Base-by-base conservation (phyloP, 2,329 filamentous ascomycete species). In the Pseudocercospora musae region DNA sequence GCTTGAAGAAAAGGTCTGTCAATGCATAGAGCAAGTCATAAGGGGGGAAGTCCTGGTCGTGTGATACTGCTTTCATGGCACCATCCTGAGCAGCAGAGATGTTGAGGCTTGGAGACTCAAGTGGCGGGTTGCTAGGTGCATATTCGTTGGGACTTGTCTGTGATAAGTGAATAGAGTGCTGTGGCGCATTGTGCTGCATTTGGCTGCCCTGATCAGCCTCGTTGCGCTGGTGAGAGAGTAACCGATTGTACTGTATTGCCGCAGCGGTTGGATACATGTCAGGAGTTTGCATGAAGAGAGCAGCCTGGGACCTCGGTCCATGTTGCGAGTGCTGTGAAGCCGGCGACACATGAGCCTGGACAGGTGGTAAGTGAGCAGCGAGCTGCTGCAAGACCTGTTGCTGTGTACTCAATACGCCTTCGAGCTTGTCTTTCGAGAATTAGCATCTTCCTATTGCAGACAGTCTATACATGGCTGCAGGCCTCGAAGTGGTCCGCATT, bases 1-100 rank as follows among this genome's bases (percentile, higher is more conserved):
- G 84, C 68, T 85, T 86, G 76, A 87, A 87, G 73, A 85, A 87
- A 7, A 87, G 75, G 63, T 87, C 84, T 15, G 85, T 84, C 1
- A 87, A 75, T 2, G 81, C 83, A 63, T 86, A 87, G 3, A 87
- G 73, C 11, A 87, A 77, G 65, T 87, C 85, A 64, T 86, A 85
- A 0, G 85, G 84, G 2, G 85, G 85, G 0, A 87, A 80, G 58
- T 86, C 70, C 69, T 78, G 66, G 70, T 82, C 72, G 40, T 75
- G 75, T n/a, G 76, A 68, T 2, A 71, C 70, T 3, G 67, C 63
- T n/a, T 64, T 66, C 58, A 68, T 68, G 27, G 29, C 65, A 40
- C 57, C 65, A 31, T 68, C 63, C 37, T 65, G 64, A 9, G 64
- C 62, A 70, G 71, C 21, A 76, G 82, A 40, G 27, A 87, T 80